Percentiles rank a stretch among this genome's conserved stretches.
Evolutionary conservation across 148 eudicot genomes (phyloP).

Genomic region (Diospyros kaki): DNA sequence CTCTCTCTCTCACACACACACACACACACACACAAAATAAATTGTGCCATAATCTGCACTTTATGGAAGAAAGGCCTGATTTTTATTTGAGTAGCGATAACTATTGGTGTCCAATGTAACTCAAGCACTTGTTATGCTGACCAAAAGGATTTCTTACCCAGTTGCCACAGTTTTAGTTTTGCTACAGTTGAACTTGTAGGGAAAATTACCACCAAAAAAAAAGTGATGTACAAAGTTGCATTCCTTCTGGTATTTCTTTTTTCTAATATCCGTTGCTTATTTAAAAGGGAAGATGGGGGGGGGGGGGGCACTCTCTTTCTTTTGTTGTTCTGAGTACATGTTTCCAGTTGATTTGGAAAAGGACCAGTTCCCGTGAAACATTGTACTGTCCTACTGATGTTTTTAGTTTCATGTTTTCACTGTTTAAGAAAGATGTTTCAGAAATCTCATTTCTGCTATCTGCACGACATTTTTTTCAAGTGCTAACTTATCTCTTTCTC

Average conservation of each 20-base stretch:
- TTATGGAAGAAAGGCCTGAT: not conserved
- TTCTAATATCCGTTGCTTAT: too few species aligned
- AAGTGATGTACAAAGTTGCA: too few species aligned
- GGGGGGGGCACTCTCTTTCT: too few species aligned
- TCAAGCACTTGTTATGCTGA: not conserved
- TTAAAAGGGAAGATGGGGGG: too few species aligned
- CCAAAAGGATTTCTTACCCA: not conserved
- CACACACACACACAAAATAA: too few species aligned
- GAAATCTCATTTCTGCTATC: not conserved
- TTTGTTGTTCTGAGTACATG: not conserved
- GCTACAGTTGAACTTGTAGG: not conserved
- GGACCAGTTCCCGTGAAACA: not conserved
- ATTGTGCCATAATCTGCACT: too few species aligned
- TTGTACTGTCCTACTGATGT: not conserved
- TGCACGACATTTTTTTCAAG: not conserved
- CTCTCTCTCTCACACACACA: too few species aligned
- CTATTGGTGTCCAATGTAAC: not conserved
- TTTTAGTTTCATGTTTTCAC: not conserved
- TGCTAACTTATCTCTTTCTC: constrained; percentile 20
- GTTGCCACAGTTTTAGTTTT: not conserved
- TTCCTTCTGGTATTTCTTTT: too few species aligned
- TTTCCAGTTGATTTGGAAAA: not conserved
- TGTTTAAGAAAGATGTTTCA: not conserved
- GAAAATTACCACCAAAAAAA: too few species aligned
- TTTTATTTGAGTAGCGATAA: not conserved